Conservation (phyloP, 345 rosid species). For the Euphorbia pulcherrima region DNA sequence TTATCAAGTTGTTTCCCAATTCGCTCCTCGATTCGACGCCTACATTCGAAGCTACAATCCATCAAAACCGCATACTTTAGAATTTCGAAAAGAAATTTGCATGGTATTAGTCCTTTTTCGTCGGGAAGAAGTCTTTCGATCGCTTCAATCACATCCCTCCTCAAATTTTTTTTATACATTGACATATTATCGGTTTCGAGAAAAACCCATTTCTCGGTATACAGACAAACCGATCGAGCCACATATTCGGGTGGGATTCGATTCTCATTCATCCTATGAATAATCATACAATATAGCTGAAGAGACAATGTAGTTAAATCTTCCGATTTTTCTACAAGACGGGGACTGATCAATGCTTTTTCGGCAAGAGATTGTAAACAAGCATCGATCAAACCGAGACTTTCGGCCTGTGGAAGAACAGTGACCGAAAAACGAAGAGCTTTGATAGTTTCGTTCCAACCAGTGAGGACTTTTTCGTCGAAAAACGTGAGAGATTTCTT, state of each 20-base stretch:
- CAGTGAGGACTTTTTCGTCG: conserved; percentile 45
- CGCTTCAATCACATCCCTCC: conserved; percentile 52
- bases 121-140: conserved; percentile 62
- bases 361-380: conserved; percentile 54
- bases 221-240: conserved; percentile 53
- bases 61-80: conserved; percentile 44
- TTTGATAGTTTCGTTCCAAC: conserved; percentile 75
- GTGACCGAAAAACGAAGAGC: conserved; percentile 41
- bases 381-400: conserved; percentile 49
- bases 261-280: conserved; percentile 34
- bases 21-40: conserved; percentile 62
- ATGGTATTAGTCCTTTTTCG: conserved; percentile 47
- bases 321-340: conserved; percentile 59
- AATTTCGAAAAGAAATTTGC: conserved; percentile 52
- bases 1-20: conserved; percentile 69
- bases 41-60: conserved; percentile 51
- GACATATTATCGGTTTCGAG: conserved; percentile 25
- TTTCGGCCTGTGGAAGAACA: conserved; percentile 36
- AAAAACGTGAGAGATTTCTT: conserved; percentile 45
- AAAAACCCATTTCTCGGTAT: conserved; percentile 48
- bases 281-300: conserved; percentile 44
- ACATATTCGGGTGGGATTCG: conserved; percentile 38
- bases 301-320: conserved; percentile 55
- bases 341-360: conserved; percentile 53
- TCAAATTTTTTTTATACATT: conserved; percentile 36